Conservation (phyloP, 2,329 filamentous ascomycete species). For the Calonectria hongkongensis region DNA sequence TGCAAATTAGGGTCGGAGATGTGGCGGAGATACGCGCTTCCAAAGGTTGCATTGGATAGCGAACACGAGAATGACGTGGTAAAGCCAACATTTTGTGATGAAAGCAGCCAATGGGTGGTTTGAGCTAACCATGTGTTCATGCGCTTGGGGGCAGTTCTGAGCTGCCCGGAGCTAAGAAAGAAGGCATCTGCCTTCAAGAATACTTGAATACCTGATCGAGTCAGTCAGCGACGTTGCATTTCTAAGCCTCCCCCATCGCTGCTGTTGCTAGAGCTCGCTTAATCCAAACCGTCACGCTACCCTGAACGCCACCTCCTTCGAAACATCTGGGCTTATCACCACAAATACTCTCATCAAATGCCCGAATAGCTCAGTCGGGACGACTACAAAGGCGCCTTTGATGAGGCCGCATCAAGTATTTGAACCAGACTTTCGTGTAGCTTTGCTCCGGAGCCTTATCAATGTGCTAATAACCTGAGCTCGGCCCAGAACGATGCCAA, state of each 20-base stretch:
- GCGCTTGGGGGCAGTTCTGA: not conserved
- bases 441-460: not conserved
- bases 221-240: not conserved
- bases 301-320: not conserved
- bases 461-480: not conserved
- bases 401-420: not conserved
- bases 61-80: conserved; percentile 18
- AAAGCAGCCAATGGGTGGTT: not conserved
- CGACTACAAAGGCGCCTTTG: not conserved
- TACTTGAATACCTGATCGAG: not conserved
- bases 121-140: not conserved
- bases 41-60: conserved; percentile 6
- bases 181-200: not conserved
- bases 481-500: not conserved
- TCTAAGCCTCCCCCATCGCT: not conserved
- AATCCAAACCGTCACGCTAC: not conserved
- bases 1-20: conserved; percentile 27
- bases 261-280: not conserved
- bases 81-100: not conserved
- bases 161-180: conserved; percentile 18
- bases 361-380: not conserved
- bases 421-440: not conserved
- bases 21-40: conserved; percentile 21
- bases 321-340: not conserved
- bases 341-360: not conserved